A percentile compares a stretch with the other conserved stretches of the same genome.
Conservation (phyloP, 1,284 basidiomycete species). For the Bondarzewia mesenterica region DNA sequence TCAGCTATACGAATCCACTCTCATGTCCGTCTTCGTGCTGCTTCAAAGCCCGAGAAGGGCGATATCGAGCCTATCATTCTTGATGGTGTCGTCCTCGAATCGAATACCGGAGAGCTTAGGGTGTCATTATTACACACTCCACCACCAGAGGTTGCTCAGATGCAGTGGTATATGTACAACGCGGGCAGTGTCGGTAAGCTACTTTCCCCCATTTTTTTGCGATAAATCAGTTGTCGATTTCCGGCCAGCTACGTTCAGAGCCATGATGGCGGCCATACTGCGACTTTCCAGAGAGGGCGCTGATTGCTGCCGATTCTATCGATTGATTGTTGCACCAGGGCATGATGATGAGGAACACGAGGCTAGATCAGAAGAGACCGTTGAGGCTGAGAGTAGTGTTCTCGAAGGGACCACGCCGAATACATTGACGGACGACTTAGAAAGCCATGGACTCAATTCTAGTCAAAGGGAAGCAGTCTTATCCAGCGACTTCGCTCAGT, state of each 20-base stretch:
- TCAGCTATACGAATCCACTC: constrained; percentile 46
- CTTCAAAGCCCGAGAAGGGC: constrained; percentile 44
- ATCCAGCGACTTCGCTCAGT: constrained; percentile 26
- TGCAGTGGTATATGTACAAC: constrained; percentile 58
- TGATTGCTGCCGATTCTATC: constrained; percentile 41
- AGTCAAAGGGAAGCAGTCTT: constrained; percentile 45
- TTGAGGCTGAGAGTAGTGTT: not conserved
- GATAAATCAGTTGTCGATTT: not conserved
- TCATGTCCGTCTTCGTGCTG: constrained; percentile 51
- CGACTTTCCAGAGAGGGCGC: constrained; percentile 34
- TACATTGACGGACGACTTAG: not conserved
- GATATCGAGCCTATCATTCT: constrained; percentile 36
- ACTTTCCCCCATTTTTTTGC: not conserved
- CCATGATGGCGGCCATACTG: constrained; percentile 54
- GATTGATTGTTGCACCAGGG: constrained; percentile 28
- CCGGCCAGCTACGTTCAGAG: constrained; percentile 46
- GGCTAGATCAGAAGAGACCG: not conserved
- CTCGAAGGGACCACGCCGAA: too few relatives aligned
- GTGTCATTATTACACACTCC: constrained; percentile 45
- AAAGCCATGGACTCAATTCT: constrained; percentile 32
- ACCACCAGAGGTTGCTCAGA: constrained; percentile 46
- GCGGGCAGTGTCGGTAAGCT: constrained; percentile 47
- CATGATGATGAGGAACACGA: not conserved
- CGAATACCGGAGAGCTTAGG: constrained; percentile 42
- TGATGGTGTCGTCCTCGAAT: constrained; percentile 46